Base-by-base conservation (phyloP, 306 rosid genomes). In the Cucumis cinereus region DNA sequence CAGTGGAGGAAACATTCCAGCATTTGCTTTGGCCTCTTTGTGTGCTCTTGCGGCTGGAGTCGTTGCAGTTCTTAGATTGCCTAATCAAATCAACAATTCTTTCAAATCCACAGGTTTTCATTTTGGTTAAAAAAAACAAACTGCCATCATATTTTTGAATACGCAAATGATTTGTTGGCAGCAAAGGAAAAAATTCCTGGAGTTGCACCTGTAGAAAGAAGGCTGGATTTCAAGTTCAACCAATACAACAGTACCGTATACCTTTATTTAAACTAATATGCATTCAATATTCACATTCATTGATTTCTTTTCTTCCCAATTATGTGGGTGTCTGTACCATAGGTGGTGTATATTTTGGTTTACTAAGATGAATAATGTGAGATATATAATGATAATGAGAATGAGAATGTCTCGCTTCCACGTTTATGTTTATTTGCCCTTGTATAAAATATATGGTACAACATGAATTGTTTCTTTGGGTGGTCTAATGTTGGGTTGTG, bases 1-100 rank as follows among this genome's bases (percentile, higher is more conserved):
- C 78, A 96, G 92, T 8, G 98, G 98, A 38, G 98, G 98, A 80
- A 93, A 93, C 79, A 75, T 85, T 78, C 97, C 98, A 52, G 98
- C 97, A 59, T 93, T 93, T 82, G 97, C 87, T 79, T 84, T 93
- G 85, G 95, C 98, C 43, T 88, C 98, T n/a, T 0, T 91, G 1
- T 77, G 86, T 69, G 96, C 96, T 24, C 90, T 93, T 68, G 92
- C 84, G 10, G 97, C 90, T 23, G 98, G 90, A 72, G 64, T 93
- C 73, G 70, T 89, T 41, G 98, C 98, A 38, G 36, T 77, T 82
- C 93, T 80, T 57, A 82, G 85, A 80, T 85, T 93, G 78, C 98
- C 98, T 59, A 49, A 84, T 78, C 80, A 90, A 9, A 79, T 88
- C 41, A 86, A 77, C 75, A 77, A 75, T 70, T 82, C 97, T 53